Percentiles rank a stretch among this genome's conserved stretches.
Conservation (phyloP, 306 rosid genomes). For the Prunus fruticosa region DNA sequence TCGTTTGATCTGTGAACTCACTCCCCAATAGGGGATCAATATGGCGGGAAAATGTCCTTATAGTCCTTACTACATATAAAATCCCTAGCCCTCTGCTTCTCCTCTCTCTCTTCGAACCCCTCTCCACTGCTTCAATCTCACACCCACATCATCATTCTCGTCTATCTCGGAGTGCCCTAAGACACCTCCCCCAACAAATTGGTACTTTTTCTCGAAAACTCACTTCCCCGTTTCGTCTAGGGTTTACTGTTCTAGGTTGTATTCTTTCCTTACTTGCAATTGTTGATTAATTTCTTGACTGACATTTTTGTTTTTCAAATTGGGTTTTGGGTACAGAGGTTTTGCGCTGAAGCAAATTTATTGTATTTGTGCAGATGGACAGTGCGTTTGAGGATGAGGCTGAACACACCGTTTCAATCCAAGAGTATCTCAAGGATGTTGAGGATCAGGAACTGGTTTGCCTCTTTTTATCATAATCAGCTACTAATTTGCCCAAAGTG, state of each 20-base stretch:
- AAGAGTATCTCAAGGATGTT: conserved; percentile 74
- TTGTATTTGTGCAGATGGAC: conserved; percentile 46
- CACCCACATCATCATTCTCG: conserved; percentile 5
- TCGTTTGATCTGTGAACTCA: neutral
- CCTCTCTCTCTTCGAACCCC: neutral
- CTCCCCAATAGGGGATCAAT: neutral
- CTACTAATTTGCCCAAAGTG: neutral
- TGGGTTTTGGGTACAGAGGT: conserved; percentile 9
- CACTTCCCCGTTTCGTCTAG: conserved; percentile 32
- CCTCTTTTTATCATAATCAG: neutral
- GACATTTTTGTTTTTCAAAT: neutral
- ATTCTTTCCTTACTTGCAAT: neutral
- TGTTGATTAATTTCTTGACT: neutral
- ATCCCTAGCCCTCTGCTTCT: neutral
- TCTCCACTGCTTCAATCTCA: neutral
- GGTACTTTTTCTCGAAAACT: conserved; percentile 18
- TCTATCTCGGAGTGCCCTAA: neutral
- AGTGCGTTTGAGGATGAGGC: conserved; percentile 62
- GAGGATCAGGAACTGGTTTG: conserved; percentile 90
- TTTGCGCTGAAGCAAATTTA: neutral
- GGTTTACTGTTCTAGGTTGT: conserved; percentile 37
- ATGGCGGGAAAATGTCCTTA: conserved; percentile 49
- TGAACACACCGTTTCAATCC: conserved; percentile 64
- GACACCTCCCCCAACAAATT: neutral
- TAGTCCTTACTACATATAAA: conserved; percentile 24